Conservation (phyloP, 441 rosid species). For the Gossypium schwendimanii region DNA sequence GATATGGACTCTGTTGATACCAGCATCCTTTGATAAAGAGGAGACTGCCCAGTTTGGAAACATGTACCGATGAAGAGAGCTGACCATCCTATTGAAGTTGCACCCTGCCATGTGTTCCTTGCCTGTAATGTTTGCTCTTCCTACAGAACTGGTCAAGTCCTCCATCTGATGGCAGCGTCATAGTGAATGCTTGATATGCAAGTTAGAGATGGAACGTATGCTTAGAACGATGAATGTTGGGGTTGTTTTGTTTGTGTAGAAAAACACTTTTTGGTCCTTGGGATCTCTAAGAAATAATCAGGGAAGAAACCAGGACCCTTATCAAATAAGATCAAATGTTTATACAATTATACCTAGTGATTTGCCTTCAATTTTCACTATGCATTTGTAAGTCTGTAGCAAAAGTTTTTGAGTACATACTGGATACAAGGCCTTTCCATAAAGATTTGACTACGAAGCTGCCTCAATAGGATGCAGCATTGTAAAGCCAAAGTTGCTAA, state of each 20-base stretch:
- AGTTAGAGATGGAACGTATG: too few species aligned
- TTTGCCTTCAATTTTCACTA: not conserved
- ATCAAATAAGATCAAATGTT: not conserved
- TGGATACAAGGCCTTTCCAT: not conserved
- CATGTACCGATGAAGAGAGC: constrained; percentile 64
- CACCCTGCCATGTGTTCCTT: constrained; percentile 63
- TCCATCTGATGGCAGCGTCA: constrained; percentile 67
- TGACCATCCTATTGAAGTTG: constrained; percentile 68
- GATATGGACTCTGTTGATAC: constrained; percentile 72
- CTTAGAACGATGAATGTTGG: not conserved
- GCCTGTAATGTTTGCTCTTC: constrained; percentile 74
- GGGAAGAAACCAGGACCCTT: not conserved
- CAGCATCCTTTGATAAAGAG: constrained; percentile 54
- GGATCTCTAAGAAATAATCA: not conserved
- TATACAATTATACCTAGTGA: not conserved
- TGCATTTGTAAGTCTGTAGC: not conserved
- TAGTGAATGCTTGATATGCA: constrained; percentile 44
- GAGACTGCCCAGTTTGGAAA: constrained; percentile 40
- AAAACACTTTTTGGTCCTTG: not conserved
- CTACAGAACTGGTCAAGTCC: constrained; percentile 66
- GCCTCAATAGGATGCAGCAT: not conserved
- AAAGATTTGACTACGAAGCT: not conserved
- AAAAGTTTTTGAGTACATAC: not conserved
- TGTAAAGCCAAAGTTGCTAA: not conserved
- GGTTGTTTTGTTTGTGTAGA: not conserved